Conservation (phyloP, 2,329 filamentous ascomycete species). For the Aspergillus sergii region DNA sequence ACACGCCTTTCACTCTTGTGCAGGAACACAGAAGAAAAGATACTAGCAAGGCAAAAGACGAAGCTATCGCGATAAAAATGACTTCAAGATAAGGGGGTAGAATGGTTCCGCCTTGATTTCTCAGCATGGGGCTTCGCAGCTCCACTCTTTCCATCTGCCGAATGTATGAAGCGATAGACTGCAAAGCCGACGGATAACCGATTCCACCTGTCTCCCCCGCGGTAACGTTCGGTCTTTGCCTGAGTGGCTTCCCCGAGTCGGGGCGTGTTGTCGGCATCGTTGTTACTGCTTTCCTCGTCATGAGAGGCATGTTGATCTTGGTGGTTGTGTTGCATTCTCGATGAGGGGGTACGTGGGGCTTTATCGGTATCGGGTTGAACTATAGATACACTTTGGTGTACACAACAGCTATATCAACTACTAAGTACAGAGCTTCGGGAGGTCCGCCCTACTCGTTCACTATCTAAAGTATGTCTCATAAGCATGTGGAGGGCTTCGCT, state of each 20-base stretch:
- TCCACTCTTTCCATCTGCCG: constrained; percentile 18
- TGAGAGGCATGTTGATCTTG: background rate
- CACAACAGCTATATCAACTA: background rate
- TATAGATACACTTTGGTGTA: background rate
- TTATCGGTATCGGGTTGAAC: background rate
- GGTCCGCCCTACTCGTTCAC: no score
- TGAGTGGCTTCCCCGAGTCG: background rate
- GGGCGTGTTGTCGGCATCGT: background rate
- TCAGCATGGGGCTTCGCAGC: background rate
- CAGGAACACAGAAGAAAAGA: background rate
- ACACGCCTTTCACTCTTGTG: background rate
- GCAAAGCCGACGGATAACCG: constrained; percentile 23
- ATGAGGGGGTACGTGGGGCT: background rate
- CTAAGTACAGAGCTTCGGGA: no score
- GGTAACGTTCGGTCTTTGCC: background rate
- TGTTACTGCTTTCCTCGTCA: background rate
- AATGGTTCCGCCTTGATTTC: background rate
- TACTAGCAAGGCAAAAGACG: background rate
- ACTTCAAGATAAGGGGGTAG: background rate
- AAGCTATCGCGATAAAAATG: background rate
- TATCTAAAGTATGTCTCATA: no score
- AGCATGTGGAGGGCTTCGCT: no score
- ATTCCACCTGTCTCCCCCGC: background rate
- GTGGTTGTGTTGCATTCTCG: background rate
- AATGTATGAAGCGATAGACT: constrained; percentile 20